Evolutionary conservation across 2,329 filamentous ascomycete species (phyloP).

Genomic region (Botrytis fragariae): DNA sequence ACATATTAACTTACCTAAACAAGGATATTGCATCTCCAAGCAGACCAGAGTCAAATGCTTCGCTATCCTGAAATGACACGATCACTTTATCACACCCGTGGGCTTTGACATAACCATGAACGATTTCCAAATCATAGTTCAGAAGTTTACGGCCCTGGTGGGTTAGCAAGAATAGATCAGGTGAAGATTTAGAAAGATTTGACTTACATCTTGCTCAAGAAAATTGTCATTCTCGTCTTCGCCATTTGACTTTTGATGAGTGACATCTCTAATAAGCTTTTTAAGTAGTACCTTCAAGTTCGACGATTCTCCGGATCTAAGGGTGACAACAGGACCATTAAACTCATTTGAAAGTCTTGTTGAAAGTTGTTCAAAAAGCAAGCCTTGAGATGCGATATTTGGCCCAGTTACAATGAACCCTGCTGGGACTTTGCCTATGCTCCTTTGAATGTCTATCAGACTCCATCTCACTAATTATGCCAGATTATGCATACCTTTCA

Average conservation of each 20-base stretch:
- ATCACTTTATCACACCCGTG: conserved; percentile 59
- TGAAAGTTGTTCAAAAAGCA: conserved; percentile 70
- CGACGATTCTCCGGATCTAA: conserved; percentile 68
- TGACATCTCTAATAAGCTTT: conserved; percentile 68
- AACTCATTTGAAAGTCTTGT: conserved; percentile 50
- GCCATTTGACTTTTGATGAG: conserved; percentile 44
- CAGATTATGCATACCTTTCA: conserved; percentile 13
- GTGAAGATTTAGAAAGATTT: neutral
- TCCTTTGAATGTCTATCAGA: conserved; percentile 22
- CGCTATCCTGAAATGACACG: conserved; percentile 76
- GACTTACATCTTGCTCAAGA: conserved; percentile 48
- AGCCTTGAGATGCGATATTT: conserved; percentile 71
- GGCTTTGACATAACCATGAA: conserved; percentile 58
- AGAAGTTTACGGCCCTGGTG: conserved; percentile 61
- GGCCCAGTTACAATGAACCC: conserved; percentile 76
- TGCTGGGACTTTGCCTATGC: conserved; percentile 48
- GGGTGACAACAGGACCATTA: conserved; percentile 58
- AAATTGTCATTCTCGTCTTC: conserved; percentile 54
- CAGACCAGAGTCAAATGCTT: conserved; percentile 73
- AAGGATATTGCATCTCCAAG: conserved; percentile 69
- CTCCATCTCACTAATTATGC: neutral
- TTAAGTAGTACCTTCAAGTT: conserved; percentile 73
- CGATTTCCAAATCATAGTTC: conserved; percentile 74
- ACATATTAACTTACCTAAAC: conserved; percentile 53
- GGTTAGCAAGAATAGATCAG: conserved; percentile 19